A percentile compares a stretch with the other conserved stretches of the same genome.
phyloP scores from a whole-genome alignment of 2,329 filamentous ascomycete species.

The Plectosphaerella plurivora region DNA sequence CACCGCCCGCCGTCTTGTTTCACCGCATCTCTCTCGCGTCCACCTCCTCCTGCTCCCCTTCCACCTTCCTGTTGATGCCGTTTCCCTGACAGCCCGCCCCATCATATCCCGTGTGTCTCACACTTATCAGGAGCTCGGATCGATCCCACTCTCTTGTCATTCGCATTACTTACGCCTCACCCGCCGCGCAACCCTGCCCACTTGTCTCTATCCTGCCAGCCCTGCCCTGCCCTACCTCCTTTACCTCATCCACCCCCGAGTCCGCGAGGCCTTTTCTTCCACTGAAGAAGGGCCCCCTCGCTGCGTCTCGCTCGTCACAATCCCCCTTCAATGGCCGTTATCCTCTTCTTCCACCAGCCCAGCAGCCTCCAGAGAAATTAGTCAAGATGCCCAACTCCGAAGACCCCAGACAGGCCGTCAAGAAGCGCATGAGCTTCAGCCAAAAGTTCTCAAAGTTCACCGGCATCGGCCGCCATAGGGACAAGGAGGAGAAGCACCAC shows the following conservation, averaged over 20 bases:
- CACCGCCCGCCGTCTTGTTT: neutral
- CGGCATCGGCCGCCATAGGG: neutral
- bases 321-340: conserved; percentile 1
- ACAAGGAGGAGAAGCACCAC: neutral
- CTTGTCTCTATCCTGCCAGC: neutral
- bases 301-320: neutral
- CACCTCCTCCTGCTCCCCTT: neutral
- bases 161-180: neutral
- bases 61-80: neutral
- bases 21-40: neutral
- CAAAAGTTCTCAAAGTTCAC: conserved; percentile 2
- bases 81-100: neutral
- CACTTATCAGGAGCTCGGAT: neutral
- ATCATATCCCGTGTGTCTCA: no score
- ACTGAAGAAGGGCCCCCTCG: neutral
- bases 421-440: conserved; percentile 3
- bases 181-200: neutral
- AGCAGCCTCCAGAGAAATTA: conserved; percentile 1
- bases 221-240: neutral
- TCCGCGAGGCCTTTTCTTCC: neutral
- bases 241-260: neutral
- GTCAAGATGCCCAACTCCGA: neutral
- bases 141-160: neutral
- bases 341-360: neutral
- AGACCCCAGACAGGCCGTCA: neutral